These are phyloP conservation scores for Lizonia empirigonia DNA, from an alignment of 2,329 filamentous ascomycete genomes.

Conservation along the genomic window DNA sequence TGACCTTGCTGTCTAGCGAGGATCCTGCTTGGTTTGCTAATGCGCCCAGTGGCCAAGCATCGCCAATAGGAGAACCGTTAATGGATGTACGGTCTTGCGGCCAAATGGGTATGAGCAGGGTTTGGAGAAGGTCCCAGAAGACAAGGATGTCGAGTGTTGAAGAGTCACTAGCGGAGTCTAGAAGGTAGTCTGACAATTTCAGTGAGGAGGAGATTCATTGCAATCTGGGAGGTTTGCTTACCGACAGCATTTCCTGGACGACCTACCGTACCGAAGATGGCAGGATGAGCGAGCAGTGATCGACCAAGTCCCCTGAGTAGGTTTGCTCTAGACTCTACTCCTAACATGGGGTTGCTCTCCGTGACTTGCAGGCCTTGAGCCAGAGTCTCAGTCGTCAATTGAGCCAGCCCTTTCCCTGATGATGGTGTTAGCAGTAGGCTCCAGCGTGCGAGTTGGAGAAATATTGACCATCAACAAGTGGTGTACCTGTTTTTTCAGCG, in stretches of 20 bases:
- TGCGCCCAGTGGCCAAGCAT: constrained; percentile 85
- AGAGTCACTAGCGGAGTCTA: constrained; percentile 22
- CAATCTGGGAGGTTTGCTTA: constrained; percentile 53
- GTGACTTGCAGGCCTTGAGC: constrained; percentile 81
- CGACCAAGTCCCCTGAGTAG: constrained; percentile 75
- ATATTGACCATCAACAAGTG: constrained; percentile 69
- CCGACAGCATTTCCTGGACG: constrained; percentile 91
- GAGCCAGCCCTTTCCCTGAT: constrained; percentile 65
- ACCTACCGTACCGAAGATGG: constrained; percentile 80
- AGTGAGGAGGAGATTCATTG: background rate
- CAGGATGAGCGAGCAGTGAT: constrained; percentile 71
- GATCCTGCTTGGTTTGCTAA: constrained; percentile 69
- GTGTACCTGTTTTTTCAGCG: constrained; percentile 74
- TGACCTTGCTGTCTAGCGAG: constrained; percentile 41
- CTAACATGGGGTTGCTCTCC: constrained; percentile 73
- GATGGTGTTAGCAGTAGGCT: background rate
- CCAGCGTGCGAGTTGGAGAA: background rate
- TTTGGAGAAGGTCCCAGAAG: constrained; percentile 87
- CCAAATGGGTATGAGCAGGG: constrained; percentile 85
- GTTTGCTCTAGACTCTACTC: constrained; percentile 79
- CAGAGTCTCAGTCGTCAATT: constrained; percentile 73
- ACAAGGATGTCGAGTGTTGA: constrained; percentile 71
- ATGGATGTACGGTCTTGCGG: constrained; percentile 81
- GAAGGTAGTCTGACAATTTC: constrained; percentile 23
- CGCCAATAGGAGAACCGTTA: constrained; percentile 81